Conservation (phyloP, 306 rosid species). For the Trichosanthes cucumerina region DNA sequence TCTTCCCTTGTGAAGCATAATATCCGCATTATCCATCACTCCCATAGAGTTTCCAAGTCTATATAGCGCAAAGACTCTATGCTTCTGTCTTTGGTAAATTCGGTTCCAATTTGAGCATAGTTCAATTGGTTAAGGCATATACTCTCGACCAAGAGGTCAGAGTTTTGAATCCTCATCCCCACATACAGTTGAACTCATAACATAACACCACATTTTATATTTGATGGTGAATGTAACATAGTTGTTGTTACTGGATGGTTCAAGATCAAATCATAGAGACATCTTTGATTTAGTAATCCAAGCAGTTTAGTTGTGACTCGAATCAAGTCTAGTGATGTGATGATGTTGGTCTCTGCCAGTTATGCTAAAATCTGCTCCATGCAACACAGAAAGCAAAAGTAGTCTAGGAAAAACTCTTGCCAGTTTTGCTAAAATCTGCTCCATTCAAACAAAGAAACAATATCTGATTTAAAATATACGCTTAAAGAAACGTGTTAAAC, state of each 20-base stretch:
- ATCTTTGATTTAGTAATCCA: not conserved
- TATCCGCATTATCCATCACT: not conserved
- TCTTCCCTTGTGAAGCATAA: not conserved
- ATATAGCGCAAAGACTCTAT: not conserved
- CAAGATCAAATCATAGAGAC: not conserved
- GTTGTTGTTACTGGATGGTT: not conserved
- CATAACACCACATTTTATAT: not conserved
- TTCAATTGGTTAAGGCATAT: not conserved
- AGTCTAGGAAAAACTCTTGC: not conserved
- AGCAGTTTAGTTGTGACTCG: not conserved
- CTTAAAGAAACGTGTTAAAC: not conserved
- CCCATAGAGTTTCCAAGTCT: not conserved
- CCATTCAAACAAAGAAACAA: not conserved
- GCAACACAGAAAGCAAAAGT: not conserved
- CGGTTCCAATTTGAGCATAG: no score
- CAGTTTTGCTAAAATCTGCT: no score
- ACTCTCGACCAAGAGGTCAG: not conserved
- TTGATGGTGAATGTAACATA: not conserved
- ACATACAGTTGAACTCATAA: not conserved
- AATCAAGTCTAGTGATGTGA: not conserved
- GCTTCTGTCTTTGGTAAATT: not conserved
- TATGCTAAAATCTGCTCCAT: not conserved
- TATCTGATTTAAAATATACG: not conserved
- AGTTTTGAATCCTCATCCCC: no score
- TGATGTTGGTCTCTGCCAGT: not conserved